These are phyloP conservation scores for Penicillium sp. DNA, from an alignment of 2,329 filamentous ascomycete species.

Conservation along the genomic window DNA sequence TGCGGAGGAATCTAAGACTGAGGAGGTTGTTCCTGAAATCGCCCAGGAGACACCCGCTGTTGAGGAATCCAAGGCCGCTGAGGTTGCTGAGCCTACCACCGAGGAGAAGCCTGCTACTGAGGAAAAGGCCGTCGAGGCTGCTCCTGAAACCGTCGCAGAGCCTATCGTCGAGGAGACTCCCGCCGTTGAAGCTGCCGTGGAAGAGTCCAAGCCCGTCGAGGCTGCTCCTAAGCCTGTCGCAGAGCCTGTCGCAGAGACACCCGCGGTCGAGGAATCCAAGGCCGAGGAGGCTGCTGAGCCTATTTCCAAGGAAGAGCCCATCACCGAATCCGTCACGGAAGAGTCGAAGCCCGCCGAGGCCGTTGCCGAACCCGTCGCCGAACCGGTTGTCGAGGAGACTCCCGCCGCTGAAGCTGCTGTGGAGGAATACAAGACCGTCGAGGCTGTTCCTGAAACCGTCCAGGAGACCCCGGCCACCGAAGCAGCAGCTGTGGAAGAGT, in stretches of 20 bases:
- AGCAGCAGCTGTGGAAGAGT: not conserved
- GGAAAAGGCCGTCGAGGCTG: not conserved
- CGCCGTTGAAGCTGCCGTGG: not conserved
- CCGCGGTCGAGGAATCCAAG: not conserved
- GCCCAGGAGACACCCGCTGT: too few species aligned
- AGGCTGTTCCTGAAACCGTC: not conserved
- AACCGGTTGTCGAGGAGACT: too few species aligned
- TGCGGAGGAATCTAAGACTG: constrained; percentile 1
- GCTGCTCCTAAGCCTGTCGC: constrained; percentile 2
- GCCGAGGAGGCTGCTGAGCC: not conserved
- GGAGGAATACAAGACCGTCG: not conserved
- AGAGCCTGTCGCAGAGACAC: too few species aligned
- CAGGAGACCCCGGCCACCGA: not conserved
- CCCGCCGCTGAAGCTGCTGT: not conserved
- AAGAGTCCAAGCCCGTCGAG: constrained; percentile 6
- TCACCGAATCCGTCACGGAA: not conserved
- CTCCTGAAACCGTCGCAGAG: not conserved
- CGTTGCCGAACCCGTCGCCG: not conserved
- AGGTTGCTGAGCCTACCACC: not conserved
- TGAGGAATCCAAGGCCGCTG: constrained; percentile 1
- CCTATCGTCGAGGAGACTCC: constrained; percentile 2
- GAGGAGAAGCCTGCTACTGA: constrained; percentile 1
- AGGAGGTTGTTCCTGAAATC: too few species aligned
- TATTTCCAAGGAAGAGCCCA: constrained; percentile 2
- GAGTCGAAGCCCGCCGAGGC: constrained; percentile 5